A percentile compares a stretch with the other conserved stretches of the same genome.
Evolutionary conservation across 2,329 filamentous ascomycete species (phyloP).

Genomic region (Talaromyces piceae): DNA sequence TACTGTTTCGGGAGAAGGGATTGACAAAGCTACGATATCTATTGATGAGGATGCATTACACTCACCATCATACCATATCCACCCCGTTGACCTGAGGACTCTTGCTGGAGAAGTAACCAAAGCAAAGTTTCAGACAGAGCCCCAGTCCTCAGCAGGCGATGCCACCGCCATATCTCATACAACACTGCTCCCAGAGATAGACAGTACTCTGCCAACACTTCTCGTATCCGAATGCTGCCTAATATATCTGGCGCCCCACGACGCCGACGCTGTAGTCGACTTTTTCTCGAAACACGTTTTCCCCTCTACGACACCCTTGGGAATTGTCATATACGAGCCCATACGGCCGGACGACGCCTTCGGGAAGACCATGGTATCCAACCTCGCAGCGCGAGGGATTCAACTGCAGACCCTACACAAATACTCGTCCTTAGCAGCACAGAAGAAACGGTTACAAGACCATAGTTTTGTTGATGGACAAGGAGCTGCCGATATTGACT

Average conservation of each 20-base stretch:
- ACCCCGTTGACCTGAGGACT: constrained; percentile 63
- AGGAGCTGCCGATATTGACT: constrained; percentile 53
- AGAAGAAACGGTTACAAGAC: constrained; percentile 57
- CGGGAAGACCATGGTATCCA: constrained; percentile 84
- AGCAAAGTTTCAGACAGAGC: neutral
- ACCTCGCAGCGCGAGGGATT: constrained; percentile 75
- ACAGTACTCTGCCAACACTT: constrained; percentile 62
- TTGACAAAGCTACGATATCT: constrained; percentile 29
- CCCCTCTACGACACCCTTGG: constrained; percentile 40
- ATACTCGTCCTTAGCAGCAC: constrained; percentile 62
- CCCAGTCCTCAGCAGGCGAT: constrained; percentile 15
- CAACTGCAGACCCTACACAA: constrained; percentile 71
- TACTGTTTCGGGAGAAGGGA: constrained; percentile 10
- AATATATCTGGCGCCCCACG: constrained; percentile 67
- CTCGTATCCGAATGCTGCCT: constrained; percentile 93
- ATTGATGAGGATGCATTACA: constrained; percentile 36
- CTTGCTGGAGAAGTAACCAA: constrained; percentile 28
- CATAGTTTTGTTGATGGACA: constrained; percentile 58
- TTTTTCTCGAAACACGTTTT: constrained; percentile 55
- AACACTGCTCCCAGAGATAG: constrained; percentile 40
- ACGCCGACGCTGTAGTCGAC: constrained; percentile 57
- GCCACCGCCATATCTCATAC: neutral
- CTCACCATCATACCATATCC: constrained; percentile 45
- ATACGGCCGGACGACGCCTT: constrained; percentile 78
- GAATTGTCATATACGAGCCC: constrained; percentile 79